phyloP scores from a whole-genome alignment of 1,284 basidiomycete species.

The Peniophora sp. region DNA sequence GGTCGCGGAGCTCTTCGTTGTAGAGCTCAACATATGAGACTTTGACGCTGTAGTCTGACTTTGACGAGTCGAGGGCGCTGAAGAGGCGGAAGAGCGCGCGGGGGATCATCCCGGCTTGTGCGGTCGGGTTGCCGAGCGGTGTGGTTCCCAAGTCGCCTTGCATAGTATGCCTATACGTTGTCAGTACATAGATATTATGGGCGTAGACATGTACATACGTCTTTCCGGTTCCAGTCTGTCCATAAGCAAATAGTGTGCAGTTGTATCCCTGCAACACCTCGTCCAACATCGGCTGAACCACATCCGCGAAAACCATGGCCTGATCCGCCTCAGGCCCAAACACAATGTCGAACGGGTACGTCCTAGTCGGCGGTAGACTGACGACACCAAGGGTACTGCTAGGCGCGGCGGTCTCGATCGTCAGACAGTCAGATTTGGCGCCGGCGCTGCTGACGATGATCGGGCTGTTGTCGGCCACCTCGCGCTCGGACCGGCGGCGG shows the following conservation, averaged over 20 bases:
- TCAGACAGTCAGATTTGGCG: constrained; percentile 66
- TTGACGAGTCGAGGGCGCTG: constrained; percentile 72
- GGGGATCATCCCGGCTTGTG: constrained; percentile 96
- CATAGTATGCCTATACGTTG: constrained; percentile 75
- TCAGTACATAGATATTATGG: constrained; percentile 1
- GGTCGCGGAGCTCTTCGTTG: constrained; percentile 97
- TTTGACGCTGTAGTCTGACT: constrained; percentile 86
- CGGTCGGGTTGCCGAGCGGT: constrained; percentile 80
- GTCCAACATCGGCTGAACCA: constrained; percentile 87
- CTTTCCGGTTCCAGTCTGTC: constrained; percentile 98
- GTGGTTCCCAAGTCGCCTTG: constrained; percentile 83
- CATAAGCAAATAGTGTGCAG: constrained; percentile 97
- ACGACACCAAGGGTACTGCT: constrained; percentile 59
- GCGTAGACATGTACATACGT: constrained; percentile 57
- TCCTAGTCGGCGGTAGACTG: constrained; percentile 63
- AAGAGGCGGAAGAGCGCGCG: constrained; percentile 92
- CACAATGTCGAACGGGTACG: constrained; percentile 88
- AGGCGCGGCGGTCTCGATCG: constrained; percentile 69
- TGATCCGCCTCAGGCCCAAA: constrained; percentile 98
- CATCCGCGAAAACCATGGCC: constrained; percentile 88
- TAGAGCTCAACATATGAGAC: constrained; percentile 97
- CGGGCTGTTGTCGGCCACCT: constrained; percentile 74
- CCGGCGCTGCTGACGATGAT: constrained; percentile 75
- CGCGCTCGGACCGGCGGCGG: constrained; percentile 73
- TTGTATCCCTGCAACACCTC: constrained; percentile 96